phyloP scores from a whole-genome alignment of 2,329 filamentous ascomycete species.

The Podosphaera aphanis region DNA sequence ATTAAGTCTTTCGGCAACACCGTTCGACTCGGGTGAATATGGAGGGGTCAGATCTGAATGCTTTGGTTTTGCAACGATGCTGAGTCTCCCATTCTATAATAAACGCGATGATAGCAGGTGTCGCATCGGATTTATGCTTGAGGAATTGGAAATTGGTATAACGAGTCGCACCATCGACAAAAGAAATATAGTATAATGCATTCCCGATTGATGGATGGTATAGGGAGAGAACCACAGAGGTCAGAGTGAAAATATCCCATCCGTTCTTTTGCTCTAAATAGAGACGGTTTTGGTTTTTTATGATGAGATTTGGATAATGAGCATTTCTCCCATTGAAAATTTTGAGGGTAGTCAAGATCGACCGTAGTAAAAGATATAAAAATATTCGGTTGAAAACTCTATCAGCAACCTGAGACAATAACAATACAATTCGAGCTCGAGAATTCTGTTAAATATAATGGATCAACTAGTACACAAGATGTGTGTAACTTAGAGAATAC shows the following conservation, averaged over 20 bases:
- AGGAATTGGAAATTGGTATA: not conserved
- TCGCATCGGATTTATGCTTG: not conserved
- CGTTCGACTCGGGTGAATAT: slow-evolving; percentile 1
- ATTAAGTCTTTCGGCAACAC: not conserved
- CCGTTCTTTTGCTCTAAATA: not conserved
- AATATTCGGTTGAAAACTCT: too few relatives aligned
- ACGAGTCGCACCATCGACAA: not conserved
- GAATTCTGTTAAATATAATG: too few relatives aligned
- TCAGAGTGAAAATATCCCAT: not conserved
- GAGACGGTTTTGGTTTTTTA: not conserved
- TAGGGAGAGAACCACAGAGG: not conserved
- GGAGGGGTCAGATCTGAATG: not conserved
- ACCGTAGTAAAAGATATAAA: too few relatives aligned
- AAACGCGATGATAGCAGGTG: not conserved
- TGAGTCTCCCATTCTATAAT: not conserved
- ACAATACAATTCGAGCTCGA: too few relatives aligned
- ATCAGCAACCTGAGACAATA: too few relatives aligned
- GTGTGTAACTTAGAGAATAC: too few relatives aligned
- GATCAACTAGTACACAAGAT: too few relatives aligned
- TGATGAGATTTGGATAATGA: not conserved
- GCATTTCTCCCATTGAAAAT: not conserved
- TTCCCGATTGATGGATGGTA: not conserved
- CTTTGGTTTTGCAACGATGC: not conserved
- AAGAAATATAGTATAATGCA: not conserved
- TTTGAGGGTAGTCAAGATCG: too few relatives aligned